Base-by-base conservation (phyloP, 148 eudicot genomes). In the Nyssa sinensis region DNA sequence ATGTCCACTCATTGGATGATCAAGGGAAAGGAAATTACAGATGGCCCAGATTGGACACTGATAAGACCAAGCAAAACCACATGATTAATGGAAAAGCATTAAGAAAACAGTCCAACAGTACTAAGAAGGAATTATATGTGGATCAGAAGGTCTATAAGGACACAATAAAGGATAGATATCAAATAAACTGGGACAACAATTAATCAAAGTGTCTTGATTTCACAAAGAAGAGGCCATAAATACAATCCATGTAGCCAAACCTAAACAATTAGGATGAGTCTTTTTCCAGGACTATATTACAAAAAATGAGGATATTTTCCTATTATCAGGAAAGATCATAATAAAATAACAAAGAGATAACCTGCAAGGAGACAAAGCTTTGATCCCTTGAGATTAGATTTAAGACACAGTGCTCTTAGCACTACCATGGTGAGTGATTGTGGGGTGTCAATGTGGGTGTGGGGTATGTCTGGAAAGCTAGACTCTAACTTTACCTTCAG, bases 391-490 rank as follows among this genome's bases (percentile, higher is more conserved):
- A 65, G 55, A 66, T 63, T 70, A 58, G 66, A 61, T 64, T 63
- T 67, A 60, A 78, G 68, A 41, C 7, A 37, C 23, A 70, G 72
- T 70, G 77, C 41, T 55, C 29, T 29, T 63, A 74, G 53, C 74
- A 72, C 82, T 73, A 72, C 59, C 32, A 58, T 67, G 62, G 27
- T 75, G n/a, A 80, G 65, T 64, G 68, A 67, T 30, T 21, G 25
- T 11, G 39, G 73, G 59, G 27, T 23, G 61, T 19, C 67, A 78
- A 72, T 72, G 51, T 27, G 67, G 41, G 44, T 27, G 47, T 37
- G 32, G 19, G 58, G 24, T 24, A 66, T 55, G 37, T 19, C 9
- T 53, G 8, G 27, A 60, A 17, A n/a, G 65, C 17, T 60, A 59
- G 49, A 28, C 7, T 69, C 14, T 57, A 53, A n/a, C 32, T n/a